Evolutionary conservation across 257 asterid genomes (phyloP), one percentile per base, ranked within the genome.

Genomic region (Nicotiana sylvestris): DNA sequence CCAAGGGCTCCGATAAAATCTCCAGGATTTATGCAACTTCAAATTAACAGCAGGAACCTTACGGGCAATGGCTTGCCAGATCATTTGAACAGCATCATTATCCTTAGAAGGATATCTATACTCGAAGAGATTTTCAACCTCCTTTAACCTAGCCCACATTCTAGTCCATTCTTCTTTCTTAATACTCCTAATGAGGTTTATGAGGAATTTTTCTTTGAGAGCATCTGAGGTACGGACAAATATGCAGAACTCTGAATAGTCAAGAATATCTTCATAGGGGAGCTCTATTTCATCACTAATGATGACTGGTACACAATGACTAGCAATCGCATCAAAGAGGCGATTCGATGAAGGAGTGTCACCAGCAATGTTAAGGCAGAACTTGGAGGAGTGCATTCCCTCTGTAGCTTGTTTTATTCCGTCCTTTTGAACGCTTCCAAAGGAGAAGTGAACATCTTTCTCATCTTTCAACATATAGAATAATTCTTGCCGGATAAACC

Each of bases 291-390:
- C 92, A 60, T 91, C 95, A 30, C 97, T 93, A 55, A 93, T 91
- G 80, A 93, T 87, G 58, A 93, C 92, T 0, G 97, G 97, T 10
- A 91, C 94, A 27, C 97, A 93, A 85, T 93, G 97, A 86, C 94
- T 91, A 15, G 93, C 93, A 43, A 93, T 91, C 15, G 97, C 93
- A 74, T 92, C 97, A 78, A 91, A 92, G 43, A 92, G 95, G 6
- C 95, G 94, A 88, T 93, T 93, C 13, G 97, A 93, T 3, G 97
- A 93, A 11, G 97, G 97, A 25, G 97, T 93, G 82, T 92, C 97
- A 37, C 43, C 43, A 37, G 43, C 43, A 37, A 37, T 37, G 43
- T 37, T 37, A 37, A 37, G 49, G 11, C 97, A 93, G 88, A 93
- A 93, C 57, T 90, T 93, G 9, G 97, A 91, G 18, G 86, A 79